Conservation (phyloP, 148 eudicot genomes). For the Spergularia bocconei region DNA sequence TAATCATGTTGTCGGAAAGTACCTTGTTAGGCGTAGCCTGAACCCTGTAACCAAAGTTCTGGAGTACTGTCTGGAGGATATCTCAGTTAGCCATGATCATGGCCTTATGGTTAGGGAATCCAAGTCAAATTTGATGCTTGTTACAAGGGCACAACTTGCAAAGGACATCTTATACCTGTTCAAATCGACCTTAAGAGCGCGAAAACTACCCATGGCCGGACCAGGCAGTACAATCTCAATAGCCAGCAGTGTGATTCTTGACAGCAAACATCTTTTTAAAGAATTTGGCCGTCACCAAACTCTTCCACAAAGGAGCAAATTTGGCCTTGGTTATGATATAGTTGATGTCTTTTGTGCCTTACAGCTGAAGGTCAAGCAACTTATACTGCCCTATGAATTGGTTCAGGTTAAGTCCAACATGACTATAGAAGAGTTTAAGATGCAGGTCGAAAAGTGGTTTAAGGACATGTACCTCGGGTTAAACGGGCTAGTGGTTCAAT, state of each 20-base stretch:
- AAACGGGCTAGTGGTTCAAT: slow-evolving; percentile 37
- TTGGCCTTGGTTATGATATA: slow-evolving; percentile 21
- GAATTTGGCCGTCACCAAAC: slow-evolving; percentile 39
- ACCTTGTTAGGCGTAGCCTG: slow-evolving; percentile 79
- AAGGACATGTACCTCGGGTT: slow-evolving; percentile 60
- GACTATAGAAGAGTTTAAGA: slow-evolving; percentile 52
- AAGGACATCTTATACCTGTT: slow-evolving; percentile 63
- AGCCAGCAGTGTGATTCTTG: slow-evolving; percentile 82
- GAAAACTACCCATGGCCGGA: slow-evolving; percentile 35
- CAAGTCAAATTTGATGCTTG: slow-evolving; percentile 31
- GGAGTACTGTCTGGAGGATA: slow-evolving; percentile 84
- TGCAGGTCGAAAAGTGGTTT: slow-evolving; percentile 55
- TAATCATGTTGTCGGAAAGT: slow-evolving; percentile 84
- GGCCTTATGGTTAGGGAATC: slow-evolving; percentile 33
- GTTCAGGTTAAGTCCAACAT: slow-evolving; percentile 35
- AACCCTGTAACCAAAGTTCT: slow-evolving; percentile 94
- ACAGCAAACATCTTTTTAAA: slow-evolving; percentile 64
- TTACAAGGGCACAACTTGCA: slow-evolving; percentile 58
- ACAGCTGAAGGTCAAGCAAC: slow-evolving; percentile 29
- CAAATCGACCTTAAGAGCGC: slow-evolving; percentile 47
- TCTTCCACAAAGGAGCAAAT: slow-evolving; percentile 24
- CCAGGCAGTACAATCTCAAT: slow-evolving; percentile 43
- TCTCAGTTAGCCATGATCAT: slow-evolving; percentile 53
- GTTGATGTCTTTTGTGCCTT: slow-evolving; percentile 48
- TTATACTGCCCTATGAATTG: slow-evolving; percentile 43